Conservation (phyloP, 129 eudicot genomes). For the Pseudognaphalium luteoalbum region DNA sequence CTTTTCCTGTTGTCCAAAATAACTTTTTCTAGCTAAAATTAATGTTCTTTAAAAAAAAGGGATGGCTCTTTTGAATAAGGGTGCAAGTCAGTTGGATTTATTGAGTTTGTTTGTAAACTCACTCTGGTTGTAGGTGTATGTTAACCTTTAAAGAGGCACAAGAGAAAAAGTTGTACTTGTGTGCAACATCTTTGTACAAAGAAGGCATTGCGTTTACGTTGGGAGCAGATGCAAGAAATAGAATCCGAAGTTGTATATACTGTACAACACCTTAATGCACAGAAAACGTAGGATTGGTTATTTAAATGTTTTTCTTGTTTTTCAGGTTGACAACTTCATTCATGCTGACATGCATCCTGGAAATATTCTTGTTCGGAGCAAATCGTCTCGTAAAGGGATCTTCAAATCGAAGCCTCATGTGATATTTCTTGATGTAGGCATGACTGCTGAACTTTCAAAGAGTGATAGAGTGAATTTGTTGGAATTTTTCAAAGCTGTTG, state of each 20-base stretch:
- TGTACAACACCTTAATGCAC: conserved; percentile 2
- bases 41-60: background rate
- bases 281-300: background rate
- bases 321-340: conserved; percentile 90
- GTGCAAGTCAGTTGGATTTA: background rate
- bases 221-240: background rate
- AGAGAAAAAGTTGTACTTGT: conserved; percentile 13
- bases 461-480: conserved; percentile 62
- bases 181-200: background rate
- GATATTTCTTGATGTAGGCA: conserved; percentile 87
- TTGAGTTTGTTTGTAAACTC: background rate
- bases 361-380: conserved; percentile 83
- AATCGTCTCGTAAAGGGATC: conserved; percentile 56
- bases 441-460: conserved; percentile 92
- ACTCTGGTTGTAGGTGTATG: background rate
- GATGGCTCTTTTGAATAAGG: background rate
- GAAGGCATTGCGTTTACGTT: background rate
- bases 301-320: background rate
- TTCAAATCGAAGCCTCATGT: conserved; percentile 92
- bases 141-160: background rate
- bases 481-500: conserved; percentile 92
- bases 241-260: background rate
- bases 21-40: background rate
- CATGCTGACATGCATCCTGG: conserved; percentile 99
- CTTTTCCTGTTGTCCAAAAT: background rate